These are phyloP conservation scores for Stagonosporopsis rhizophila DNA, from an alignment of 2,329 filamentous ascomycete species.

Conservation along the genomic window DNA sequence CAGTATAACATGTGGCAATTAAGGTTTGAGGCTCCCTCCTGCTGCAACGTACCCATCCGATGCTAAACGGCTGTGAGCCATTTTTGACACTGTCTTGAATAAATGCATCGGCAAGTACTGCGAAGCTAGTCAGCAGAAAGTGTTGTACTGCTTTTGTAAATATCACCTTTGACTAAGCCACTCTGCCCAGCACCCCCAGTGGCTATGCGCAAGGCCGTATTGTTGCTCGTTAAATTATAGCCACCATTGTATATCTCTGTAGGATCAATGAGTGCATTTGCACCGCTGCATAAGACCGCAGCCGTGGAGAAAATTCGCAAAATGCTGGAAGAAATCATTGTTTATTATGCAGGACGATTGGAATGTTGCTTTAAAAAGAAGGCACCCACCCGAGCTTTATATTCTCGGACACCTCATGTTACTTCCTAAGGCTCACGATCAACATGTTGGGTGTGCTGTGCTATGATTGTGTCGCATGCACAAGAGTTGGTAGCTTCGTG, in stretches of 20 bases:
- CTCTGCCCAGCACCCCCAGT: slow-evolving; percentile 52
- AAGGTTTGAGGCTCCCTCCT: background rate
- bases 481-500: background rate
- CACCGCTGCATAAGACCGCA: background rate
- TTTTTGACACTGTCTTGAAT: slow-evolving; percentile 44
- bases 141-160: too few relatives aligned
- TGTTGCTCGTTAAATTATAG: slow-evolving; percentile 12
- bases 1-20: background rate
- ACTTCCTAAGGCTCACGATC: background rate
- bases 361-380: background rate
- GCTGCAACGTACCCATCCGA: slow-evolving; percentile 50
- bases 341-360: background rate
- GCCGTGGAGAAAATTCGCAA: background rate
- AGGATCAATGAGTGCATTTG: slow-evolving; percentile 24
- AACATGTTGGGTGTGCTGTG: background rate
- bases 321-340: background rate
- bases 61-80: slow-evolving; percentile 46
- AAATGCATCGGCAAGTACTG: slow-evolving; percentile 49
- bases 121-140: background rate
- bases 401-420: background rate
- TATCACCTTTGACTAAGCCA: slow-evolving; percentile 44
- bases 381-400: background rate
- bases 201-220: slow-evolving; percentile 38
- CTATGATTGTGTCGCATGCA: background rate
- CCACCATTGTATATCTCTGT: slow-evolving; percentile 32